Evolutionary conservation across 169 alveolate genomes (phyloP).

Genomic region (Sarcocystis neurona): DNA sequence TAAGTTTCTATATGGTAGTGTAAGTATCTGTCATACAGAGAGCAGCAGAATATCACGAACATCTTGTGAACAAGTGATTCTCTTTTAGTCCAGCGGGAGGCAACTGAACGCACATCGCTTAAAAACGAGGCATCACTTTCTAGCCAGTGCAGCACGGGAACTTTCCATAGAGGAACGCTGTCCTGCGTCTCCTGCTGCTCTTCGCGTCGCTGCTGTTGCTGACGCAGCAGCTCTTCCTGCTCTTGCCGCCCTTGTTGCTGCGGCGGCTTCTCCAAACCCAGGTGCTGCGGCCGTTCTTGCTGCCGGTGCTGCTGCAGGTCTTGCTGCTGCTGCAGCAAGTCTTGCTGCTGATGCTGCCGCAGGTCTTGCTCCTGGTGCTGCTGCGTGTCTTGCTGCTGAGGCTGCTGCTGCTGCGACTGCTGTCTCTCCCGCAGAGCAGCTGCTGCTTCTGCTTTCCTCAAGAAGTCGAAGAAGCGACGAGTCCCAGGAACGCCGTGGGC

Average conservation of each 20-base stretch:
- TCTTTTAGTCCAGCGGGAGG: not conserved
- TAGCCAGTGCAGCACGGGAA: slow-evolving; percentile 9
- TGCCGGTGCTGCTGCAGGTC: not conserved
- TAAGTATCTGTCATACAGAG: too few relatives aligned
- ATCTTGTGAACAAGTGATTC: not conserved
- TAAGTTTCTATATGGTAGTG: too few relatives aligned
- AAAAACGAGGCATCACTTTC: not conserved
- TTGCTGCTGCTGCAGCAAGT: not conserved
- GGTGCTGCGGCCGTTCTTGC: too few relatives aligned
- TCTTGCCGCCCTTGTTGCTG: not conserved
- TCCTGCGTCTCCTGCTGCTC: not conserved
- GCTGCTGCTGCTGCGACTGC: not conserved
- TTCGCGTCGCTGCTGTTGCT: not conserved
- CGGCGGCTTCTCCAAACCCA: not conserved
- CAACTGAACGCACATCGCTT: not conserved
- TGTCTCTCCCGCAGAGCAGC: not conserved
- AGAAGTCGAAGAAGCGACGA: not conserved
- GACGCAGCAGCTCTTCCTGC: not conserved
- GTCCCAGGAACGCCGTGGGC: slow-evolving; percentile 8
- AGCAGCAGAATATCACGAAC: too few relatives aligned
- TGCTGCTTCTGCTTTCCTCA: not conserved
- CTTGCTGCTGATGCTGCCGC: not conserved
- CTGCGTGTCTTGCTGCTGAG: not conserved
- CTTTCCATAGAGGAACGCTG: not conserved
- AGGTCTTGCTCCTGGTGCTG: not conserved